Conservation (phyloP, 2,329 filamentous ascomycete species). For the Cladosporium sp. region DNA sequence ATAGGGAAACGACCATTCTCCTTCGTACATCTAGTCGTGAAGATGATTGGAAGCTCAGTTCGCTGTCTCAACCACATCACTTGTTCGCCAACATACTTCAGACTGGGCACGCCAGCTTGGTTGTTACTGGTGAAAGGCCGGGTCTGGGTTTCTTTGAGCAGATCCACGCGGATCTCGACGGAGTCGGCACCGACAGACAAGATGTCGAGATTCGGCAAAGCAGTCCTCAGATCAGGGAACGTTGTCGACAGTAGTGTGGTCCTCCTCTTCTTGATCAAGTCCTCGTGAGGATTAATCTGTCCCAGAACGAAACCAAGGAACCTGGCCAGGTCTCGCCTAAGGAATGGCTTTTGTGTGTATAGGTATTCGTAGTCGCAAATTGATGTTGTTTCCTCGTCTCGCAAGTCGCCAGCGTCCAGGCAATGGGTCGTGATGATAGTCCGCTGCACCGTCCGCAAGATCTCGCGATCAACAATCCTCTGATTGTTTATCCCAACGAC, state of each 20-base stretch:
- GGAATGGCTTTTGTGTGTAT: constrained; percentile 71
- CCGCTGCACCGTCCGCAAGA: constrained; percentile 58
- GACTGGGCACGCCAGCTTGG: constrained; percentile 60
- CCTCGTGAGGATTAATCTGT: constrained; percentile 75
- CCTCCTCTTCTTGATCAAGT: constrained; percentile 72
- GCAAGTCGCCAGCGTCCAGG: constrained; percentile 63
- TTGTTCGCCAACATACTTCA: constrained; percentile 83
- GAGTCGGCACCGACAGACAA: constrained; percentile 83
- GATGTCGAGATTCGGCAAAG: constrained; percentile 81
- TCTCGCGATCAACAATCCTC: constrained; percentile 59
- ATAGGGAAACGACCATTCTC: constrained; percentile 86
- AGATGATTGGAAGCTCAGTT: constrained; percentile 86
- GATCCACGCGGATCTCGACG: constrained; percentile 79
- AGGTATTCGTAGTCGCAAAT: constrained; percentile 83
- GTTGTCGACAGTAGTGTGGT: constrained; percentile 87
- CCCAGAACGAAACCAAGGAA: constrained; percentile 79
- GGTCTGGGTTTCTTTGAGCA: constrained; percentile 69
- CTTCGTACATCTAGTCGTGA: constrained; percentile 76
- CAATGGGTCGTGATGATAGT: constrained; percentile 76
- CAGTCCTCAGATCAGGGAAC: constrained; percentile 80
- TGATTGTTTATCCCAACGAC: constrained; percentile 66
- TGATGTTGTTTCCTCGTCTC: constrained; percentile 60
- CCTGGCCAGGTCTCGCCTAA: constrained; percentile 72
- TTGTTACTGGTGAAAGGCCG: constrained; percentile 60
- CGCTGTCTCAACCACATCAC: constrained; percentile 80